Evolutionary conservation across 345 rosid genomes (phyloP).

Genomic region (Corymbia maculata): DNA sequence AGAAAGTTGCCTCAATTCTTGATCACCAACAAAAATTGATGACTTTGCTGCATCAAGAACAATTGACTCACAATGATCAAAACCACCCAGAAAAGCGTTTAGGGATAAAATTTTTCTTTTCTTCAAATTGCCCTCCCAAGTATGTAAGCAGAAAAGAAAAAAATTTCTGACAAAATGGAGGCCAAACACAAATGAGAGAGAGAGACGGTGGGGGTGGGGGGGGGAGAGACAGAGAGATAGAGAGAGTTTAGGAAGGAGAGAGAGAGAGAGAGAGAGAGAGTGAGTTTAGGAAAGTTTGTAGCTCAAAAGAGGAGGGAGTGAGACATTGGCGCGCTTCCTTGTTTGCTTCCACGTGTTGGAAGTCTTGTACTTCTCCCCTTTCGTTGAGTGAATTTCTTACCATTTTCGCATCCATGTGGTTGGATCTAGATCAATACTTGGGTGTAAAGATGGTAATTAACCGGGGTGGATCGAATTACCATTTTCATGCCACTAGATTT

Average conservation of each 20-base stretch:
- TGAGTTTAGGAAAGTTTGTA: constrained; percentile 6
- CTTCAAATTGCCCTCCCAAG: neutral
- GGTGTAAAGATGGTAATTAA: neutral
- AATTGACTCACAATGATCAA: neutral
- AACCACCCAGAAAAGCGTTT: neutral
- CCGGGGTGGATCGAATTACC: neutral
- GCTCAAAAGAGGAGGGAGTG: neutral
- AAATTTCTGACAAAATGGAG: neutral
- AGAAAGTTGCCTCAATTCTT: neutral
- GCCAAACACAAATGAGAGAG: neutral
- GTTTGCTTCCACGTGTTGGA: neutral
- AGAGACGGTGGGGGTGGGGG: neutral
- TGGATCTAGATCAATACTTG: neutral
- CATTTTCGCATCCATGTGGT: neutral
- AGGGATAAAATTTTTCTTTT: neutral
- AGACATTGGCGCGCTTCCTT: constrained; percentile 5
- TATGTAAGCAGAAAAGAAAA: neutral
- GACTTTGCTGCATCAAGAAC: neutral
- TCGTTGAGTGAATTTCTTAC: neutral
- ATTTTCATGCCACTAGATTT: neutral
- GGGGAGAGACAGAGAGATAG: neutral
- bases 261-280: neutral
- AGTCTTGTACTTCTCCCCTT: neutral
- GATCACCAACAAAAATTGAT: neutral
- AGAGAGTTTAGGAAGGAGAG: neutral